A percentile compares a stretch with the other conserved stretches of the same genome.
Conservation (phyloP, 179 eudicot genomes). For the Spergularia azorica region DNA sequence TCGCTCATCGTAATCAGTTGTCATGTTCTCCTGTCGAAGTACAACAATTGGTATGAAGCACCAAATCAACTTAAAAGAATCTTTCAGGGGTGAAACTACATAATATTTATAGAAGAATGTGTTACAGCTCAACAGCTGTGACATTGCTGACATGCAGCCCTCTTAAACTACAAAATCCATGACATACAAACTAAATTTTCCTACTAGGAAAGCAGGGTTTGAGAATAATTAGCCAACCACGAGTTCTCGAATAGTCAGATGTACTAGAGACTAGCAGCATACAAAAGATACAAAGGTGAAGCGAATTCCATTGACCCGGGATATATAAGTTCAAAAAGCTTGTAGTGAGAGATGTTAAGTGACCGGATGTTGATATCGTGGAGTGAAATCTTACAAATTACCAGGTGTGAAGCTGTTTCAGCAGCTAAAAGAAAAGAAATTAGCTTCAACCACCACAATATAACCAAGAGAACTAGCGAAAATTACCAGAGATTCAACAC, state of each 20-base stretch:
- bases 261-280: background rate
- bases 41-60: conserved; percentile 4
- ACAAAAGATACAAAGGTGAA: background rate
- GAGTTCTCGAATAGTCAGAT: background rate
- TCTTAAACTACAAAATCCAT: background rate
- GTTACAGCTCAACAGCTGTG: background rate
- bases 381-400: background rate
- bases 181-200: background rate
- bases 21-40: conserved; percentile 69
- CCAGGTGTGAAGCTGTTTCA: background rate
- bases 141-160: background rate
- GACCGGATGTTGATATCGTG: too few relatives aligned
- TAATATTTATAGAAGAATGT: background rate
- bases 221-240: background rate
- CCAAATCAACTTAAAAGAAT: background rate
- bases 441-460: background rate
- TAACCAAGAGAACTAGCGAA: too few relatives aligned
- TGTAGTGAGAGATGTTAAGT: too few relatives aligned
- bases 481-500: background rate
- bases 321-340: too few relatives aligned
- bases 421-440: background rate
- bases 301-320: background rate
- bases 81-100: background rate
- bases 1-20: conserved; percentile 86
- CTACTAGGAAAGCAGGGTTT: background rate